A percentile compares a stretch with the other conserved stretches of the same genome.
phyloP scores from a whole-genome alignment of 2,329 filamentous ascomycete species.

The Fusarium poae region DNA sequence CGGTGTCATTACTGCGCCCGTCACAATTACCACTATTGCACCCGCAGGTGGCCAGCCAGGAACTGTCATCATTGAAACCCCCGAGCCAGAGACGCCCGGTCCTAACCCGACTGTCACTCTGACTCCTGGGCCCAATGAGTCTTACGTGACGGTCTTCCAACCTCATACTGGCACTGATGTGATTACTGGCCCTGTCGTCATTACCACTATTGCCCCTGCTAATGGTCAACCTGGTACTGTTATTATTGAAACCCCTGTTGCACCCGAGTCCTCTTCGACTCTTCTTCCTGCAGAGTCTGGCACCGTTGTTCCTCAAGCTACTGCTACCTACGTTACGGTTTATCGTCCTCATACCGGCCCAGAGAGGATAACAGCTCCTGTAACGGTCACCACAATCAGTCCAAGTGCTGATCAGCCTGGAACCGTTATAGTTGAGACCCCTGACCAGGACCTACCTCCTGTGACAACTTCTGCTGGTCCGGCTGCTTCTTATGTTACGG shows the following conservation, averaged over 20 bases:
- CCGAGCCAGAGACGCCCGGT: conserved; percentile 7
- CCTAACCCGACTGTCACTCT: conserved; percentile 29
- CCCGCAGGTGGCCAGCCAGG: conserved; percentile 22
- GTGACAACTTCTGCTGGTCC: conserved; percentile 25
- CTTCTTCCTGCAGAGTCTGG: conserved; percentile 2
- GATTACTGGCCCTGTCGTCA: conserved; percentile 22
- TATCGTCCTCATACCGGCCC: conserved; percentile 31
- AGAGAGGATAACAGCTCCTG: conserved; percentile 20
- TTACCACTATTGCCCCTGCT: conserved; percentile 23
- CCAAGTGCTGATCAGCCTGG: conserved; percentile 28
- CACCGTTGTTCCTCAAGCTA: conserved; percentile 1
- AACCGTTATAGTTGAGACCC: conserved; percentile 36
- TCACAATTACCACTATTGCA: conserved; percentile 23
- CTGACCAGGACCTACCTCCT: conserved; percentile 22
- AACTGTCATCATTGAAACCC: conserved; percentile 35
- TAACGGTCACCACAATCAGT: conserved; percentile 26
- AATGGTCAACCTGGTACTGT: conserved; percentile 31
- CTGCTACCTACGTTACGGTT: conserved; percentile 30
- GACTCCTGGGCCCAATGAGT: conserved; percentile 23
- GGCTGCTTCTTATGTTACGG: conserved; percentile 26
- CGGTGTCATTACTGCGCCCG: conserved; percentile 22
- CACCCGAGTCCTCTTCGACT: conserved; percentile 7
- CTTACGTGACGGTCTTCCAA: conserved; percentile 31
- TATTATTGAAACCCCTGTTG: conserved; percentile 30
- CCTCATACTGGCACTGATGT: conserved; percentile 22